A percentile compares a stretch with the other conserved stretches of the same genome.
These are phyloP conservation scores for Flagelloscypha sp. DNA, from an alignment of 768 basidiomycete species.

Conservation along the genomic window DNA sequence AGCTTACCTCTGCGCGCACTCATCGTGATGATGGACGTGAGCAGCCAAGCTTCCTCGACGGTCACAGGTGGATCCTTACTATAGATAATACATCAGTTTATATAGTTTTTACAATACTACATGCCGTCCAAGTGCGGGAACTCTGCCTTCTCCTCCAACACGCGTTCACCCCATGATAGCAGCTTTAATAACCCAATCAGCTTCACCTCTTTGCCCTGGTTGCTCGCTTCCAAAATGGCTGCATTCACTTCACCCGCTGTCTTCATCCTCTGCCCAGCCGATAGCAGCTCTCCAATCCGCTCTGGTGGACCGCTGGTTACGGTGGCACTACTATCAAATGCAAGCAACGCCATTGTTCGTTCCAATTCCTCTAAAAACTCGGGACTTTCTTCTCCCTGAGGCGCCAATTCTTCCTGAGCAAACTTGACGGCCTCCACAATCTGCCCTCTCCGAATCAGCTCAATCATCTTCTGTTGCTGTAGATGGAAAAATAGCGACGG, in stretches of 20 bases:
- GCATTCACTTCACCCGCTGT: conserved; percentile 96
- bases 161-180: conserved; percentile 80
- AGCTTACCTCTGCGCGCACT: too few species aligned
- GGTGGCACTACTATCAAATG: conserved; percentile 58
- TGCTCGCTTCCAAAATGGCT: conserved; percentile 85
- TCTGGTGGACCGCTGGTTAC: conserved; percentile 42
- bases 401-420: conserved; percentile 90
- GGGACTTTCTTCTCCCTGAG: conserved; percentile 89
- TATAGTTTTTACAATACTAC: too few species aligned
- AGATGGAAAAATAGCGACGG: conserved; percentile 90
- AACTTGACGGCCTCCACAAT: conserved; percentile 79
- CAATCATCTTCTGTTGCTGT: conserved; percentile 93
- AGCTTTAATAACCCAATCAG: conserved; percentile 74
- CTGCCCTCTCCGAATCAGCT: conserved; percentile 78
- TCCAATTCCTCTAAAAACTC: conserved; percentile 91
- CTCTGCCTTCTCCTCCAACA: conserved; percentile 69
- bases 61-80: too few species aligned
- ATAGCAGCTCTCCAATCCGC: conserved; percentile 70
- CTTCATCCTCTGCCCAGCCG: conserved; percentile 81
- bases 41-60: too few species aligned
- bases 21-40: too few species aligned
- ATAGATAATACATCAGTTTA: too few species aligned
- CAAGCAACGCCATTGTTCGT: conserved; percentile 88
- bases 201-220: conserved; percentile 91
- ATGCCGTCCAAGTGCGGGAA: conserved; percentile 58